These are phyloP conservation scores for Chalciporus piperatus DNA, from an alignment of 768 basidiomycete species.

Conservation along the genomic window DNA sequence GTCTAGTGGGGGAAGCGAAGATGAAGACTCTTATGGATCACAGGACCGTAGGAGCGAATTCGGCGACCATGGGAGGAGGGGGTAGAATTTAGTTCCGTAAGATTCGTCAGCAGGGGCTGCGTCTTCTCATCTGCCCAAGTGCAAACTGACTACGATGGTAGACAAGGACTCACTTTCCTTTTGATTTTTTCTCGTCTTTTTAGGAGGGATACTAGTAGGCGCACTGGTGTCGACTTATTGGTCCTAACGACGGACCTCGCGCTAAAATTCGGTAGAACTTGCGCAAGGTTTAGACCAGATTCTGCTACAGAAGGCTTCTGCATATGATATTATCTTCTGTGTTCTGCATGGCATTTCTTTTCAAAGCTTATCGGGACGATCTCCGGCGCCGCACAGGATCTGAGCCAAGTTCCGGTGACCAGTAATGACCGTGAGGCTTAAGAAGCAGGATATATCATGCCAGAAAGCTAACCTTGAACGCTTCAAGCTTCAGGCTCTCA, in stretches of 20 bases:
- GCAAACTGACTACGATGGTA: constrained; percentile 12
- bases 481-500: constrained; percentile 4
- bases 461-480: constrained; percentile 30
- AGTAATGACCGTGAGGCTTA: constrained; percentile 15
- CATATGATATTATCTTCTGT: too few species aligned
- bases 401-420: constrained; percentile 12
- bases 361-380: constrained; percentile 19
- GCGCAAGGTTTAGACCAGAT: not conserved
- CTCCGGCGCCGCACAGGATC: constrained; percentile 17
- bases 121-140: constrained; percentile 18
- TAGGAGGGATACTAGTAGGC: not conserved
- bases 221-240: constrained; percentile 2
- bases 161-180: constrained; percentile 20
- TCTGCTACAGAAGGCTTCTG: too few species aligned
- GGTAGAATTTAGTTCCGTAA: constrained; percentile 23
- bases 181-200: constrained; percentile 3
- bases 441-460: constrained; percentile 4
- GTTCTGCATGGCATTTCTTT: too few species aligned
- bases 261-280: not conserved
- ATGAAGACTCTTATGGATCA: constrained; percentile 33
- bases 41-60: constrained; percentile 35
- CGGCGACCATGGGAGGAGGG: constrained; percentile 34
- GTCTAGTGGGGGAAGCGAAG: constrained; percentile 34
- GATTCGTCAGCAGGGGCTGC: constrained; percentile 15
- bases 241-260: constrained; percentile 8